Evolutionary conservation across 768 basidiomycete genomes (phyloP), one percentile per base, ranked within the genome.

Genomic region (Clavulina sp.): DNA sequence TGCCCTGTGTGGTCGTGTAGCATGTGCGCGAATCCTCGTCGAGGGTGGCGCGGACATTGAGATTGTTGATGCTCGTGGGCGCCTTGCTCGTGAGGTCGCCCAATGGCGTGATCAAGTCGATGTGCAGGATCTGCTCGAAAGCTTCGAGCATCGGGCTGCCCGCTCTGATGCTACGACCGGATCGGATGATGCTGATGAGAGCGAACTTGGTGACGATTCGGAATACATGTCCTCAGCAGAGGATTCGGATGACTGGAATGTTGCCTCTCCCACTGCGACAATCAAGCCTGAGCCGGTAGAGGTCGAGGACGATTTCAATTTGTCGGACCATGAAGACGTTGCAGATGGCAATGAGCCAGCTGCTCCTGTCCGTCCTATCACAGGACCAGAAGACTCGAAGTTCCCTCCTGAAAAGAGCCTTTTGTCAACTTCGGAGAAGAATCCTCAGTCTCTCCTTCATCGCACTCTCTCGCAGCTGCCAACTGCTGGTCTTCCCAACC

Each of bases 31-130:
- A 43, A 64, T 80, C 4, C 69, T 99, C 29, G 59, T 93, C n/a
- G 69, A 73, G 7, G 86, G 78, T 29, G 87, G 87, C 29, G 93
- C 93, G 0, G 80, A 85, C 56, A 62, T 71, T 28, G 80, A 83
- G 60, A 75, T 87, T 47, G 84, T 87, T 50, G 74, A 86, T 56
- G 73, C 70, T 0, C 66, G 73, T 29, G 85, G 85, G 18, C 78
- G 76, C 65, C 84, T 77, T 3, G 70, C 86, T 3, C 70, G 70
- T 30, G 83, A 88, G 57, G 65, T 79, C 38, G 70, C 69, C 5
- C 68, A 73, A 1, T 49, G 60, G 3, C 68, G 68, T 16, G 57
- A 57, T 41, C 55, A 57, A 36, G 47, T 48, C 21, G 57, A 57
- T 30, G 55, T 57, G 1, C 29, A 56, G 6, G 31, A 32, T 36